These are phyloP conservation scores for Vitis hybrid DNA, from an alignment of 177 flowering plant species.

Conservation along the genomic window DNA sequence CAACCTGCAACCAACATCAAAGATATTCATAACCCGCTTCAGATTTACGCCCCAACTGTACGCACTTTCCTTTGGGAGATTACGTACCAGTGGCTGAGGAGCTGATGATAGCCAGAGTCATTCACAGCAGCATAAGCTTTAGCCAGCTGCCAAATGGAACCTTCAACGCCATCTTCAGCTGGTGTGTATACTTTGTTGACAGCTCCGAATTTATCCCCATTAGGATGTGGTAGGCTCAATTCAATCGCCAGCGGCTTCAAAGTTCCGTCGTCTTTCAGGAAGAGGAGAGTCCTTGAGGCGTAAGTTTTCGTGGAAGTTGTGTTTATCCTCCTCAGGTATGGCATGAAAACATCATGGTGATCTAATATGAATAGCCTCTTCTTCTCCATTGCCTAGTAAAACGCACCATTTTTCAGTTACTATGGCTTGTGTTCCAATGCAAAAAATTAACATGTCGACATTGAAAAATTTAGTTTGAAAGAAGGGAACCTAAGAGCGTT, in stretches of 20 bases:
- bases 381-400: slow-evolving; percentile 46
- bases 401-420: background rate
- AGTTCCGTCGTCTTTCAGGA: slow-evolving; percentile 41
- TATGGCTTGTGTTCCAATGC: no score
- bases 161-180: slow-evolving; percentile 48
- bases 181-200: slow-evolving; percentile 53
- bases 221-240: slow-evolving; percentile 63
- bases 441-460: background rate
- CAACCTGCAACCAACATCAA: slow-evolving; percentile 37
- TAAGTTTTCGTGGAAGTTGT: slow-evolving; percentile 43
- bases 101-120: slow-evolving; percentile 69
- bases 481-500: background rate
- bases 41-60: background rate
- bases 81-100: slow-evolving; percentile 64
- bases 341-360: slow-evolving; percentile 69
- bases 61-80: background rate
- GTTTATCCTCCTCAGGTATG: slow-evolving; percentile 55
- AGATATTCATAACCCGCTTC: background rate
- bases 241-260: slow-evolving; percentile 71
- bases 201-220: slow-evolving; percentile 44
- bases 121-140: slow-evolving; percentile 70
- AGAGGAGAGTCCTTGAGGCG: slow-evolving; percentile 65
- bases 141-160: slow-evolving; percentile 75
- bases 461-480: background rate
- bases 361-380: slow-evolving; percentile 57